Evolutionary conservation across 1,284 basidiomycete genomes (phyloP), one percentile per base, ranked within the genome.

Genomic region (Coniferiporia sulphurascens): DNA sequence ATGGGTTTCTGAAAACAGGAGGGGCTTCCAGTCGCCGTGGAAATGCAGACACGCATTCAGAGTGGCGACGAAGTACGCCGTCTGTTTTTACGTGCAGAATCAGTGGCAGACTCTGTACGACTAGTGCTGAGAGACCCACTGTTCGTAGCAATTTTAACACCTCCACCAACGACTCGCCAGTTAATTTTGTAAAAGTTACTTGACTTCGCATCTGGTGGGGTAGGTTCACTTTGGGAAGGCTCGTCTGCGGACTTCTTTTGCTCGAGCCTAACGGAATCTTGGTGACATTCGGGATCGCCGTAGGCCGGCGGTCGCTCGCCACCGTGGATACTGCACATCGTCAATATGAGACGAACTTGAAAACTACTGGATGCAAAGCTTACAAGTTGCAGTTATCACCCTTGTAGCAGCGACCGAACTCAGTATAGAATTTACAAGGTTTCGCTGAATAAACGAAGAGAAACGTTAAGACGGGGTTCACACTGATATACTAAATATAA

Each of bases 331-430:
- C 44, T 46, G 19, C 44, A 9, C 44, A 19, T 8, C 3, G 9
- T n/a, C 13, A 19, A 17, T n/a, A 46, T 46, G 9, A 46, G 17
- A n/a, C n/a, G 17, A 3, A n/a, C 17, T 9, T 3, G 19, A 17
- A 19, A 46, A 9, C 19, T 17, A 9, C 8, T n/a, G 13, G 19
- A n/a, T n/a, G 19, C 17, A 46, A 50, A 48, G 43, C 8, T 70
- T 59, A 89, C 87, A 88, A 90, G 41, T 83, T 87, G 67, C 87
- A 90, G 19, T 73, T 73, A 58, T 77, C 76, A 12, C 85, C 86
- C 65, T 80, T 84, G 3, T 82, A 76, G 66, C 86, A 89, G 17
- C 70, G 71, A 4, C 76, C 77, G 34, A 74, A 75, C 4, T 69
- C 66, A 35, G 71, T 70, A 65, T 76, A 86, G 69, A 82, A 87